Evolutionary conservation across 2,329 filamentous ascomycete genomes (phyloP), one percentile per base, ranked within the genome.

Genomic region (Magnaporthiopsis poae): DNA sequence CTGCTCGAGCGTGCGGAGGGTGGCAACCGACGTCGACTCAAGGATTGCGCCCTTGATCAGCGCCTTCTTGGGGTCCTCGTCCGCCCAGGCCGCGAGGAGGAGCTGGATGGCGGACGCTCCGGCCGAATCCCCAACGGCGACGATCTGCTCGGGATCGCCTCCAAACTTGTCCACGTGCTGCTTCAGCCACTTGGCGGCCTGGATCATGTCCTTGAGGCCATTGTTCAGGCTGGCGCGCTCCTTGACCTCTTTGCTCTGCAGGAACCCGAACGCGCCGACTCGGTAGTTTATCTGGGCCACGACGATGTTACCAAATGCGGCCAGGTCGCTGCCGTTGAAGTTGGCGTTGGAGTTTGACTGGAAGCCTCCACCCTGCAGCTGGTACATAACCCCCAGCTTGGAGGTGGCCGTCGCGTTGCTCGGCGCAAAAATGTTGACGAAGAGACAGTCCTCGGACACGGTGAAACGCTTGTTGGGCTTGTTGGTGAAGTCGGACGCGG

Each of bases 201-300:
- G 87, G 66, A 87, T 79, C 74, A 91, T 88, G 73, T 92, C 89
- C 62, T 84, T 83, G 1, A 86, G 75, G 2, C 77, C 75, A 39
- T 77, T 77, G 66, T 84, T 75, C 7, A 75, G 74, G 15, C 82
- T 84, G 2, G 80, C 81, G 66, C 83, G 82, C 0, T 84, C 83
- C 0, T 79, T 84, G 60, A 91, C 79, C 31, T 90, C 82, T 21
- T 82, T 77, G 66, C 86, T 80, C 1, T 85, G 84, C 13, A 93
- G 80, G 73, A 92, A 93, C 0, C 90, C 90, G 70, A 87, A 92
- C 0, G 85, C 82, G 0, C 90, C 90, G 13, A 93, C 88, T 5
- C 90, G 86, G 73, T 93, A 92, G 76, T 92, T 92, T 76, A 91
- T 83, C 12, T 82, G 88, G 1, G 93, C 88, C 0, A 91, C 85